Conservation (phyloP, 2,329 filamentous ascomycete species). For the Diaporthe eres region DNA sequence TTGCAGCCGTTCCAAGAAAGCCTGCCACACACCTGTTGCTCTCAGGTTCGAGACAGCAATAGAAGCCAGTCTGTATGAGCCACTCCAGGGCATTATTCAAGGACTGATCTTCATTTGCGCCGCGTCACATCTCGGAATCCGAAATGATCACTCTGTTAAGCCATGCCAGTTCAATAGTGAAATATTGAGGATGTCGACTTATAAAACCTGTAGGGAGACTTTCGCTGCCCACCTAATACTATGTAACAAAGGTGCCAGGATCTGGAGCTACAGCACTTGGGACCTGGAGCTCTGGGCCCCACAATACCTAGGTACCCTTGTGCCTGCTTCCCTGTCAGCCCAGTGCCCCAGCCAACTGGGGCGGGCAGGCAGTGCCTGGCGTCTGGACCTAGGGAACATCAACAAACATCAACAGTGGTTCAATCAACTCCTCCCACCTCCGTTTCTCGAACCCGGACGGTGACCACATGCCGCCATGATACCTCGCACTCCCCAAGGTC, state of each 20-base stretch:
- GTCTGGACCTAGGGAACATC: not conserved
- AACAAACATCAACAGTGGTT: conserved; percentile 30
- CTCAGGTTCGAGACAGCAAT: too few species aligned
- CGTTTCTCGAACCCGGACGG: not conserved
- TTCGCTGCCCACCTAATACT: not conserved
- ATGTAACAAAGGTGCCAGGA: not conserved
- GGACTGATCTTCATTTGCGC: not conserved
- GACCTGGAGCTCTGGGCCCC: not conserved
- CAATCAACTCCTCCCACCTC: not conserved
- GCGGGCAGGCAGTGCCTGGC: not conserved
- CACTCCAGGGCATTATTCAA: not conserved
- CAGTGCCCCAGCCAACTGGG: conserved; percentile 26
- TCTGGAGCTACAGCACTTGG: not conserved
- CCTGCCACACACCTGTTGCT: too few species aligned
- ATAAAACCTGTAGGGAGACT: not conserved
- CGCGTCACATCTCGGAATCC: too few species aligned
- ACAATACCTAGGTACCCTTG: not conserved
- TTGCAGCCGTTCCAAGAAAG: too few species aligned
- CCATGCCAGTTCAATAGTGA: not conserved
- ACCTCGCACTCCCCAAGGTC: conserved; percentile 46
- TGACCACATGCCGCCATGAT: conserved; percentile 38
- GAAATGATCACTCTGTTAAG: not conserved
- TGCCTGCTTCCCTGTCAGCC: not conserved
- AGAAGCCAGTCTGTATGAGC: not conserved
- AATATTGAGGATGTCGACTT: not conserved